Evolutionary conservation across 352 stramenopile species (phyloP), one percentile per base, ranked within the genome.

Genomic region (Phytophthora hibernalis): DNA sequence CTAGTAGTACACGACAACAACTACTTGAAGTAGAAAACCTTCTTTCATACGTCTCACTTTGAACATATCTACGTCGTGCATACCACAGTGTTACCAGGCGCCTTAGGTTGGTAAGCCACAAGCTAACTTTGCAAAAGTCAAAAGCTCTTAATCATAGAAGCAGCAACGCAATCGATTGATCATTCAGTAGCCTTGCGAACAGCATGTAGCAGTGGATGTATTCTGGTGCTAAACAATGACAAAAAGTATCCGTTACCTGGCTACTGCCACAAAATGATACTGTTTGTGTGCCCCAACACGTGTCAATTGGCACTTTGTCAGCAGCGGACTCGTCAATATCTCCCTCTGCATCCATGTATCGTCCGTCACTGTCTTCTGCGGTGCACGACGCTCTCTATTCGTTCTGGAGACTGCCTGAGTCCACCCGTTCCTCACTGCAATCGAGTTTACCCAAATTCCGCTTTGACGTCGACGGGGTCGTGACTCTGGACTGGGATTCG

Each of bases 301-400:
- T 38, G 31, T 38, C 31, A 38, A 1, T 38, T 10, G 9, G 5
- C 9, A 9, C 9, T n/a, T n/a, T n/a, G n/a, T n/a, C n/a, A n/a
- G n/a, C n/a, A n/a, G n/a, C 18, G 10, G 15, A 22, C 31, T 54
- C 43, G 31, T 8, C 59, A 18, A 26, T 31, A 7, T 31, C 26
- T 31, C 26, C 5, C 26, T 31, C 26, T 10, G 26, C 11, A 11
- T 26, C 31, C 12, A 56, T 50, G 20, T 73, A 70, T 50, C 60
- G 66, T 44, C 74, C 79, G 31, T 87, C 83, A n/a, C 64, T 91
- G 3, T 86, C 83, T 21, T 58, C 43, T 48, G 26, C 45, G 4
- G 83, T 91, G 1, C 40, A 80, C 5, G 68, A 89, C 30, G 61
- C 66, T 24, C 57, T 91, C 24, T 80, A 82, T 58, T 78, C 77